These are phyloP conservation scores for Yarrowia yakushimensis DNA, from an alignment of 805 yeast species.

Conservation along the genomic window DNA sequence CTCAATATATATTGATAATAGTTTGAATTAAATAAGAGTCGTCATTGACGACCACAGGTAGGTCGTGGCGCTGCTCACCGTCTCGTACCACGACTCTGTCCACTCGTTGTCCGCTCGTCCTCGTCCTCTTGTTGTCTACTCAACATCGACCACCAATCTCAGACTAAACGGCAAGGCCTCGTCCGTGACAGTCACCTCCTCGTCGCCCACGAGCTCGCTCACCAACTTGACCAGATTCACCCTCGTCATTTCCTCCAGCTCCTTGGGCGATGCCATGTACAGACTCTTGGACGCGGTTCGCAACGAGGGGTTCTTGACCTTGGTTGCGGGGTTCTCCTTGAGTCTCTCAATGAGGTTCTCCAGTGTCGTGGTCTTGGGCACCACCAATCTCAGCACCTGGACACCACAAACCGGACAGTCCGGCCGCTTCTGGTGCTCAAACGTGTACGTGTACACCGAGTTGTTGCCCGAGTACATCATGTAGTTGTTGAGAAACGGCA, in stretches of 20 bases:
- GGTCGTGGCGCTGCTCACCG: too few species aligned
- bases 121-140: conserved; percentile 9
- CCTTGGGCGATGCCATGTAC: conserved; percentile 49
- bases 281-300: conserved; percentile 42
- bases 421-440: conserved; percentile 54
- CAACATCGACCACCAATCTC: conserved; percentile 31
- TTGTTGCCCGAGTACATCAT: conserved; percentile 85
- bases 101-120: too few species aligned
- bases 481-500: conserved; percentile 67
- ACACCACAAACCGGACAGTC: conserved; percentile 78
- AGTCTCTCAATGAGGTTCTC: conserved; percentile 46
- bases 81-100: too few species aligned
- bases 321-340: conserved; percentile 33
- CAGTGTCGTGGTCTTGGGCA: conserved; percentile 35
- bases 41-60: too few species aligned
- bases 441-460: conserved; percentile 72
- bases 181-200: conserved; percentile 54
- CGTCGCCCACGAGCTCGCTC: conserved; percentile 43
- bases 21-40: too few species aligned
- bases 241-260: conserved; percentile 46
- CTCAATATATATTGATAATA: too few species aligned
- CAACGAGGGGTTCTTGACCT: conserved; percentile 46
- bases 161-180: conserved; percentile 48
- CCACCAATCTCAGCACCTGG: conserved; percentile 30
- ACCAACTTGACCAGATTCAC: conserved; percentile 43